Evolutionary conservation across 169 alveolate species (phyloP).

Genomic region (Plasmodium gaboni): DNA sequence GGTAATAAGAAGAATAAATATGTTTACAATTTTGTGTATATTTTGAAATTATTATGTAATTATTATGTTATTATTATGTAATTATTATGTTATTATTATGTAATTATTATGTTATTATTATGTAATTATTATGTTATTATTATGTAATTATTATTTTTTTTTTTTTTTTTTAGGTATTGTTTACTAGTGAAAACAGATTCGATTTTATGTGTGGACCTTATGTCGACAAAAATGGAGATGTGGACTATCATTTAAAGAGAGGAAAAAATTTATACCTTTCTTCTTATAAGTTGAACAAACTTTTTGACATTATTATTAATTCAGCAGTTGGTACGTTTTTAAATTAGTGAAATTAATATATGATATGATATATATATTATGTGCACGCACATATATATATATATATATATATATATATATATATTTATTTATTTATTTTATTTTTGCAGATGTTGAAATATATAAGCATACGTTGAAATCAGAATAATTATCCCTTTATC

Average conservation of each 20-base stretch:
- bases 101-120: too few relatives aligned
- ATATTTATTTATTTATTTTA: neutral
- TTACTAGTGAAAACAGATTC: conserved; percentile 52
- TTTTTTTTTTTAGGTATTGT: conserved; percentile 17
- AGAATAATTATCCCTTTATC: neutral
- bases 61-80: too few relatives aligned
- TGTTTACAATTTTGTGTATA: neutral
- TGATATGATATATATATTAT: neutral
- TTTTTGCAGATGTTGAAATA: conserved; percentile 55
- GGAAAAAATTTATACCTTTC: conserved; percentile 63
- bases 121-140: too few relatives aligned
- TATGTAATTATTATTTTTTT: too few relatives aligned
- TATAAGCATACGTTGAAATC: conserved; percentile 54
- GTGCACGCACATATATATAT: too few relatives aligned
- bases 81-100: too few relatives aligned
- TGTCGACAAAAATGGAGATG: conserved; percentile 71
- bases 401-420: neutral
- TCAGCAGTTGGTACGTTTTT: conserved; percentile 56
- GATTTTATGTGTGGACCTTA: conserved; percentile 54
- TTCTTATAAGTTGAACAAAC: conserved; percentile 22
- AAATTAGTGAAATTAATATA: neutral
- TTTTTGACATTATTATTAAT: conserved; percentile 43
- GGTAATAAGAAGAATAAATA: conserved; percentile 8
- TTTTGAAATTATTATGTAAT: too few relatives aligned
- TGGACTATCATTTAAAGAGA: conserved; percentile 47